phyloP scores from a whole-genome alignment of 169 alveolate species.

The Blepharisma undulans region DNA sequence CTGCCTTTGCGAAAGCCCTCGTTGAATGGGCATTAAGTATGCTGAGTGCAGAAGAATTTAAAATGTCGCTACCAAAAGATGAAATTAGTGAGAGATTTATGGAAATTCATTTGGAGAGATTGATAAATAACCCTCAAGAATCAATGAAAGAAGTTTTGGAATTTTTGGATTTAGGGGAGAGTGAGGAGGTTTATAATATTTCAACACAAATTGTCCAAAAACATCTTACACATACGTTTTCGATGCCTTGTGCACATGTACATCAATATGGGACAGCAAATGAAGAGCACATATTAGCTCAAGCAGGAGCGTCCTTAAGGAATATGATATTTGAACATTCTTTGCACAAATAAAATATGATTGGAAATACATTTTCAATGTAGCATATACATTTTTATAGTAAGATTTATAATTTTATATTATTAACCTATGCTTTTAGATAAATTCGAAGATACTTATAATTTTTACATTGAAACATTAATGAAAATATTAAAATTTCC shows the following conservation, averaged over 20 bases:
- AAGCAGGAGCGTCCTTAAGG: constrained; percentile 10
- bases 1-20: constrained; percentile 38
- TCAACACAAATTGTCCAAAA: not conserved
- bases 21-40: constrained; percentile 45
- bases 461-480: no score
- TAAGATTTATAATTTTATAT: no score
- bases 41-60: constrained; percentile 11
- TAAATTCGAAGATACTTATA: no score
- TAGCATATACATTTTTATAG: not conserved
- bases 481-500: no score
- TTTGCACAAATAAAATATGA: not conserved
- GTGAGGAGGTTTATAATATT: not conserved
- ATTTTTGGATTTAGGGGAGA: not conserved
- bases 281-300: not conserved
- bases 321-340: constrained; percentile 7
- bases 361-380: not conserved
- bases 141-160: not conserved
- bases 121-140: not conserved
- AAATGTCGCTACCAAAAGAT: not conserved
- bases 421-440: no score
- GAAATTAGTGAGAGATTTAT: not conserved
- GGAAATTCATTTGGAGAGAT: not conserved
- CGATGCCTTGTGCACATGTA: not conserved
- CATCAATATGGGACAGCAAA: not conserved
- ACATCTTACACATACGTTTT: not conserved